Base-by-base conservation (phyloP, 1,284 basidiomycete species). In the Irpex sp. region DNA sequence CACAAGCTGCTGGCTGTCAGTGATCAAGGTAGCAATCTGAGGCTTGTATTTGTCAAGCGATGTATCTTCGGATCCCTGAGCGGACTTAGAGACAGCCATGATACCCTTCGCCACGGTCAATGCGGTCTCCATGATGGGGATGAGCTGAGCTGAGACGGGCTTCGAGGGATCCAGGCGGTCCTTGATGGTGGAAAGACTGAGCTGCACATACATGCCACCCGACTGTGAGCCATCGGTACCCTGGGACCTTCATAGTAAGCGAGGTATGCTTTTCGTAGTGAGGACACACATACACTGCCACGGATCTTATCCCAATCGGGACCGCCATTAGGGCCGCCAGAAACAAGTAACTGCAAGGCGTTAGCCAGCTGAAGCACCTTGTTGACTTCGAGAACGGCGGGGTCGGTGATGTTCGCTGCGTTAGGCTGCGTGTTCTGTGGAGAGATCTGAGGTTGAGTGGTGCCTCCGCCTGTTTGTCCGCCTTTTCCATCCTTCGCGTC, bases 41-140 rank as follows among this genome's bases (percentile, higher is more conserved):
- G 26, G 37, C 46, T 47, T 46, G 26, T 59, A 59, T 26, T 31
- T 19, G 9, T 49, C 39, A 5, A 59, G 58, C 11, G 58, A 39
- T 11, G 19, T 47, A 50, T 59, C 58, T 7, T 59, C 46, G 9
- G 37, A 9, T 6, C 43, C 39, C 31, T 47, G 21, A 11, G 58
- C 58, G 7, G 58, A 59, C 15, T 33, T 39, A 13, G 58, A 33
- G 26, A 59, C 31, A 19, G 33, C 46, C n/a, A 33, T 26, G 46
- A 59, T 59, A 17, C 46, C 46, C 31, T 59, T 49, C 5, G 46
- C 46, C 15, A 59, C 39, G 15, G 37, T 37, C 19, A 59, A 9
- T 19, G 58, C 58, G 26, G 37, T 21, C 39, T 49, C 58, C 31
- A 59, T n/a, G 15, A 59, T 59, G 19, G 58, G 58, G 17, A 46